These are phyloP conservation scores for Naegleria gruberi DNA, from an alignment of 208 protist species.

Conservation along the genomic window DNA sequence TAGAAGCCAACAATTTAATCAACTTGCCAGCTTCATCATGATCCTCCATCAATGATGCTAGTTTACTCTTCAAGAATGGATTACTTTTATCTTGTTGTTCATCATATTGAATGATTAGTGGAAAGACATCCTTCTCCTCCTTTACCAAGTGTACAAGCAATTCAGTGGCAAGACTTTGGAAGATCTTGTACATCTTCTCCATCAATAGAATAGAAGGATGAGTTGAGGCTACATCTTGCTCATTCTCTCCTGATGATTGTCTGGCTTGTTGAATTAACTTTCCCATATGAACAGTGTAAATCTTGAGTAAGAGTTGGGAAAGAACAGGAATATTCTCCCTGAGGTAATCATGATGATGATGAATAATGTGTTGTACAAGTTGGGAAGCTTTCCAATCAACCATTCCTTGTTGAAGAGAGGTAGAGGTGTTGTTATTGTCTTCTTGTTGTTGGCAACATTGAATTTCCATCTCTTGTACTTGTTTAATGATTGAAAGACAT, in stretches of 20 bases:
- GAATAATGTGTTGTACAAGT: background rate
- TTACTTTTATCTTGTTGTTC: background rate
- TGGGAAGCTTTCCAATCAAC: background rate
- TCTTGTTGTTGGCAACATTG: background rate
- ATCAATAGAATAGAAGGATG: background rate
- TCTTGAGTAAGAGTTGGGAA: background rate
- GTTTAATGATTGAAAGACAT: background rate
- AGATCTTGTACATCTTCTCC: background rate
- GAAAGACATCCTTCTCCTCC: background rate
- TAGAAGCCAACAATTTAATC: background rate
- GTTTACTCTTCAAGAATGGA: background rate
- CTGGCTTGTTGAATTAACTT: background rate
- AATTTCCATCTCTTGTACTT: background rate
- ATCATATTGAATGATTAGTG: background rate
- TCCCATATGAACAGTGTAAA: background rate
- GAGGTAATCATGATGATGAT: background rate
- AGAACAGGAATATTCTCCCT: background rate
- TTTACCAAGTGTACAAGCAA: background rate
- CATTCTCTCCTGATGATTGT: background rate
- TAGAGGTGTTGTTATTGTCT: background rate
- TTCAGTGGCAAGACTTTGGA: background rate
- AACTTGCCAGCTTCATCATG: background rate
- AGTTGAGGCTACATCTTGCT: background rate
- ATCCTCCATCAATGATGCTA: background rate
- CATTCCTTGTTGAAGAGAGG: background rate